Conservation (phyloP, 208 protist genomes). For the Trichomonas vaginalis region DNA sequence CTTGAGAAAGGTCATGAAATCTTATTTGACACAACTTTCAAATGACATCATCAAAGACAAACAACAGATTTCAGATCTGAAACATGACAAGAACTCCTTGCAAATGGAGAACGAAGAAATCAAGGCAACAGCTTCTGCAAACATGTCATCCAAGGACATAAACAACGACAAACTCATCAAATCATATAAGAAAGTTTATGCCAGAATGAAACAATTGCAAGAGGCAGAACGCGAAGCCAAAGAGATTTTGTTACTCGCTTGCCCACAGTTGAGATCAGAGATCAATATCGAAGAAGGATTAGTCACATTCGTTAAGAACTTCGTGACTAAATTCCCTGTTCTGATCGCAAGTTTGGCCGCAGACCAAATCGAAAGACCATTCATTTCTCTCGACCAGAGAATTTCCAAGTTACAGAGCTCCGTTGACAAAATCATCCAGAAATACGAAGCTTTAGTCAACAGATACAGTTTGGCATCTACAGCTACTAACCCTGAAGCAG, state of each 20-base stretch:
- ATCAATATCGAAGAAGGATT: not conserved
- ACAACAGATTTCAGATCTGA: not conserved
- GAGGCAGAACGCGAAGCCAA: not conserved
- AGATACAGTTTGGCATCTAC: not conserved
- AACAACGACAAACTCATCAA: not conserved
- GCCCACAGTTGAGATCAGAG: not conserved
- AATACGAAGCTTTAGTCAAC: not conserved
- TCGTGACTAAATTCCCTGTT: not conserved
- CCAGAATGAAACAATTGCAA: not conserved
- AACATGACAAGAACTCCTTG: not conserved
- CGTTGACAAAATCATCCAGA: not conserved
- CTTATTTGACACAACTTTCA: not conserved
- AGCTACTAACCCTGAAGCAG: not conserved
- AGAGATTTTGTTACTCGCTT: not conserved
- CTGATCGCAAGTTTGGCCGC: not conserved
- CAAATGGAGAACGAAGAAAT: not conserved
- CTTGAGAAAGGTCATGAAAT: not conserved
- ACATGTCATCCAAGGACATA: not conserved
- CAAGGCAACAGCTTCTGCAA: not conserved
- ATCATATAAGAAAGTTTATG: not conserved
- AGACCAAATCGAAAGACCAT: not conserved
- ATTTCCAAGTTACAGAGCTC: not conserved
- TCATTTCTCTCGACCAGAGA: not conserved
- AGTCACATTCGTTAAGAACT: not conserved
- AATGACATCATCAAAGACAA: not conserved